Conservation (phyloP, 176 grass and related monocot species). For the Bonia amplexicaulis region DNA sequence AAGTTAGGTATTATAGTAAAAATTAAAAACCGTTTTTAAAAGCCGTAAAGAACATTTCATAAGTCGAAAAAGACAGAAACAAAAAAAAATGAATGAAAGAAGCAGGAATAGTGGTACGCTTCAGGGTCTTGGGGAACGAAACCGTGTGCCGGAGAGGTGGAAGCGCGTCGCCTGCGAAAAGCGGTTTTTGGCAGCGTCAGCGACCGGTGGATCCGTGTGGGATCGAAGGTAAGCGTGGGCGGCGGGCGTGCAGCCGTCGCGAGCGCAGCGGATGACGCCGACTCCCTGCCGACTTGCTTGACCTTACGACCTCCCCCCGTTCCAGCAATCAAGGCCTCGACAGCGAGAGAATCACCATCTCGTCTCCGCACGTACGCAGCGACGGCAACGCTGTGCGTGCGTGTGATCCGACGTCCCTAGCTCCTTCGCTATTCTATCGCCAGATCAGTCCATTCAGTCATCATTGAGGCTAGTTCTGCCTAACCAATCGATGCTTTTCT, state of each 20-base stretch:
- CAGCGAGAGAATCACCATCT: not conserved
- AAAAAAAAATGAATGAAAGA: no score
- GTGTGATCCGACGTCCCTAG: not conserved
- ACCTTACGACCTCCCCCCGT: not conserved
- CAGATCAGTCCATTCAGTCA: no score
- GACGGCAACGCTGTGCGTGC: no score
- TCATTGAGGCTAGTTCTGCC: no score
- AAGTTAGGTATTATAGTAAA: no score
- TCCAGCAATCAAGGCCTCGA: not conserved
- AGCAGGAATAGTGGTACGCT: no score
- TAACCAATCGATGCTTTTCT: no score
- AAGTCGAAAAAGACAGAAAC: no score
- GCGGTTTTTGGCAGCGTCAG: not conserved
- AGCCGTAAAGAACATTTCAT: no score
- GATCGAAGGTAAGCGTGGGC: not conserved
- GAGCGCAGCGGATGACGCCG: not conserved
- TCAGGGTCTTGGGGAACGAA: not conserved
- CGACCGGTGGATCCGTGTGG: not conserved
- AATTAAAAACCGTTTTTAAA: no score
- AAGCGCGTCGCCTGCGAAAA: not conserved
- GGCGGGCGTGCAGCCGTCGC: not conserved
- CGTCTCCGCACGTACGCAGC: no score
- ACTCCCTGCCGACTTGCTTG: not conserved
- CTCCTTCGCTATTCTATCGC: not conserved
- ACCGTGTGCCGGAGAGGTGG: not conserved